Evolutionary conservation across 2,329 filamentous ascomycete genomes (phyloP).

Genomic region (Verticillium tricorpus): DNA sequence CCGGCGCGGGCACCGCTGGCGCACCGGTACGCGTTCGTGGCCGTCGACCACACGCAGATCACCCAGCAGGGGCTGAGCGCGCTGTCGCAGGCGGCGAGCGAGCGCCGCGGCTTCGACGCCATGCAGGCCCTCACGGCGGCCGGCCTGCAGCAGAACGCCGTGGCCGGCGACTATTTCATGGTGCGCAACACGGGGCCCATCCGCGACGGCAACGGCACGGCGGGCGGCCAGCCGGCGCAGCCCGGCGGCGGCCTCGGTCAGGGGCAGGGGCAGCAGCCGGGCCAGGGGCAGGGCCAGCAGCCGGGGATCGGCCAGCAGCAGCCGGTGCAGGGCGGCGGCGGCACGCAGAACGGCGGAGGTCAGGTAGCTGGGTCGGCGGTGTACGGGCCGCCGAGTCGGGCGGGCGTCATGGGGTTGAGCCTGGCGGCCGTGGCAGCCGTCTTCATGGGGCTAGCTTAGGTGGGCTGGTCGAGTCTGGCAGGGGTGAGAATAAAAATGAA

Average conservation of each 20-base stretch:
- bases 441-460: background rate
- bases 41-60: conserved; percentile 30
- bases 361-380: background rate
- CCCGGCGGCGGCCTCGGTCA: background rate
- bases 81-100: conserved; percentile 22
- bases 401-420: background rate
- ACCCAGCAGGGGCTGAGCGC: conserved; percentile 17
- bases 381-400: background rate
- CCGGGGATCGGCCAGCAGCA: background rate
- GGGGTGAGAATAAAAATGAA: too few species aligned
- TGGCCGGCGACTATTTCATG: conserved; percentile 33
- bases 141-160: conserved; percentile 23
- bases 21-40: conserved; percentile 34
- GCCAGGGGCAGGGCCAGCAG: background rate
- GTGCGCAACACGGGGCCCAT: conserved; percentile 28
- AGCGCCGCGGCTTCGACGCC: conserved; percentile 26
- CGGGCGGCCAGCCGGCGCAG: background rate
- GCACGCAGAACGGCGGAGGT: background rate
- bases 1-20: conserved; percentile 30
- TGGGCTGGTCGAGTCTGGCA: too few species aligned
- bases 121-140: conserved; percentile 22
- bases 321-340: background rate
- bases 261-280: background rate
- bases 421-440: background rate
- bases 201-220: conserved; percentile 6